Evolutionary conservation across 2,329 filamentous ascomycete species (phyloP).

Genomic region (Podosphaera fusca): DNA sequence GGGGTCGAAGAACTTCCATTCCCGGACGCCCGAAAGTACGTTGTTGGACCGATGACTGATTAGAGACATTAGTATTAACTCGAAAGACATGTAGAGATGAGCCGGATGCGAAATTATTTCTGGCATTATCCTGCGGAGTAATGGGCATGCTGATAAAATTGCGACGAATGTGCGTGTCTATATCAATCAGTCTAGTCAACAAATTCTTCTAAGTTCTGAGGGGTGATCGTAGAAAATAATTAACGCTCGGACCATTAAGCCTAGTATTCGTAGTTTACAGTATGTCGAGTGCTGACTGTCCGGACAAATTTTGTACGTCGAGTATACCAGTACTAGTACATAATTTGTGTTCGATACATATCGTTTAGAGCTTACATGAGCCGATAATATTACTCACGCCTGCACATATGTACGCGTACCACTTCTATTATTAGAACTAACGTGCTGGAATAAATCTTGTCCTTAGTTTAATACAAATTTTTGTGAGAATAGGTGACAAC

Average conservation of each 20-base stretch:
- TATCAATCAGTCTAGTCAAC: neutral
- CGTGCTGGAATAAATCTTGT: no score
- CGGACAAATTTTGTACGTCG: no score
- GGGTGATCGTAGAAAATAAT: neutral
- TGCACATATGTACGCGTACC: no score
- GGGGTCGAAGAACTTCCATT: conserved; percentile 11
- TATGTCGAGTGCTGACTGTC: no score
- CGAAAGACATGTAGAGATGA: conserved; percentile 10
- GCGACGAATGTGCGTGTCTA: neutral
- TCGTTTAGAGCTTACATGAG: no score
- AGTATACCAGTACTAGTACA: no score
- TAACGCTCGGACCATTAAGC: neutral
- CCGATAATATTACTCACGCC: no score
- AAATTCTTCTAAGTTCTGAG: neutral
- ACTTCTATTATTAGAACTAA: no score
- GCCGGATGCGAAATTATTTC: neutral
- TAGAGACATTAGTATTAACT: conserved; percentile 9
- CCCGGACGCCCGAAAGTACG: conserved; percentile 9
- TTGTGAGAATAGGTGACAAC: no score
- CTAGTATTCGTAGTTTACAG: no score
- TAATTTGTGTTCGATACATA: no score
- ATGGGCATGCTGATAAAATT: neutral
- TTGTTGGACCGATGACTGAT: conserved; percentile 6
- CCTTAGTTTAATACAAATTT: no score
- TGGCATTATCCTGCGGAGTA: neutral